Conservation (phyloP, 2,329 filamentous ascomycete species). For the Penicillium expansum region DNA sequence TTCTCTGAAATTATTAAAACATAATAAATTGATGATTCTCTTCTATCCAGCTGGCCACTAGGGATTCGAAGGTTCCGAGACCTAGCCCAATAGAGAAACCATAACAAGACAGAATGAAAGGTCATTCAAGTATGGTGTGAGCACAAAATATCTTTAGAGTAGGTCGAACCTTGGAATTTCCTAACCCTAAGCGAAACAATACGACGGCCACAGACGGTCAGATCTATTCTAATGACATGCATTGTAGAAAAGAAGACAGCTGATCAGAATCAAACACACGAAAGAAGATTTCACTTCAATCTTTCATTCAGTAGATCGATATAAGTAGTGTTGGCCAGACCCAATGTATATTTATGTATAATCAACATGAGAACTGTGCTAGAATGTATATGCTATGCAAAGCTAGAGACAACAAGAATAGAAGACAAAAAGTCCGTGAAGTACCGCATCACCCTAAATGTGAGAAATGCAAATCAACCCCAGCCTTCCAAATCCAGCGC, state of each 20-base stretch:
- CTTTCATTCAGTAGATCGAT: neutral
- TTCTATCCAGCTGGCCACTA: neutral
- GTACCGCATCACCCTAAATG: neutral
- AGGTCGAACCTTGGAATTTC: neutral
- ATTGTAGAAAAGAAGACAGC: neutral
- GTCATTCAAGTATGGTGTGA: too few species aligned
- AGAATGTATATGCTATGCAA: conserved; percentile 14
- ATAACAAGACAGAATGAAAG: neutral
- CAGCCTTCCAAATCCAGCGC: neutral
- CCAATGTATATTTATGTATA: neutral
- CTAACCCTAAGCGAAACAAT: neutral
- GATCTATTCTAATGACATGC: neutral
- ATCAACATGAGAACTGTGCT: conserved; percentile 1
- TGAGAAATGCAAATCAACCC: neutral
- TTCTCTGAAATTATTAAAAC: neutral
- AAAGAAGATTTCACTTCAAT: neutral
- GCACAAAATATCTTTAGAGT: neutral
- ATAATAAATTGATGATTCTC: neutral
- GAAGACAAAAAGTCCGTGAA: neutral
- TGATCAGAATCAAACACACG: neutral
- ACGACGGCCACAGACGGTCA: neutral
- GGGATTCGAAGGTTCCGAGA: neutral
- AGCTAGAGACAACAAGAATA: neutral
- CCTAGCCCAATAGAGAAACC: neutral
- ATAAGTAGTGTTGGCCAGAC: neutral